phyloP scores from a whole-genome alignment of 768 basidiomycete species.

The Clathrus columnatus region DNA sequence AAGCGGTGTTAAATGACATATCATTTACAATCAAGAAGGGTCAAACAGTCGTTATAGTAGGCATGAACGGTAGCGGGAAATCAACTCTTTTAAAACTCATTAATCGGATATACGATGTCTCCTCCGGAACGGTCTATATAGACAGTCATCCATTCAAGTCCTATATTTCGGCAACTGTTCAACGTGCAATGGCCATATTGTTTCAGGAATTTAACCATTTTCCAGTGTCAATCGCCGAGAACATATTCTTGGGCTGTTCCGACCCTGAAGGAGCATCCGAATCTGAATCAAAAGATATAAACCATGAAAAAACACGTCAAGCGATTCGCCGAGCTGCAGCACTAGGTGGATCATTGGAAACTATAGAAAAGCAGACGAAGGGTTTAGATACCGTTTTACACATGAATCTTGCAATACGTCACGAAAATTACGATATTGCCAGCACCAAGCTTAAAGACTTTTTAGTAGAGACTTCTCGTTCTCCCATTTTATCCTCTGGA shows the following conservation, averaged over 20 bases:
- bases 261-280: neutral
- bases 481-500: constrained; percentile 23
- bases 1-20: constrained; percentile 19
- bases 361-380: constrained; percentile 28
- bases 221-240: constrained; percentile 38
- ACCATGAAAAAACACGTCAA: neutral
- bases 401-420: constrained; percentile 16
- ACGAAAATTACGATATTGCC: constrained; percentile 20
- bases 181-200: constrained; percentile 39
- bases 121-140: constrained; percentile 35
- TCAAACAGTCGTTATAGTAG: constrained; percentile 26
- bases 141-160: constrained; percentile 31
- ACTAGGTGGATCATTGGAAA: constrained; percentile 30
- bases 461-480: constrained; percentile 14
- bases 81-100: constrained; percentile 40
- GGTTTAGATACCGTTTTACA: constrained; percentile 33
- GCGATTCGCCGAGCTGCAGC: neutral
- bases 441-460: constrained; percentile 12
- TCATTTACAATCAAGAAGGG: constrained; percentile 25
- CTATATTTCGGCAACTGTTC: constrained; percentile 33
- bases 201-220: constrained; percentile 42
- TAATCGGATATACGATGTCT: constrained; percentile 39
- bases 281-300: neutral
- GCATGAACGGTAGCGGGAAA: constrained; percentile 27
- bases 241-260: constrained; percentile 28